Conservation (phyloP, 2,329 filamentous ascomycete species). For the Alternaria rosae region DNA sequence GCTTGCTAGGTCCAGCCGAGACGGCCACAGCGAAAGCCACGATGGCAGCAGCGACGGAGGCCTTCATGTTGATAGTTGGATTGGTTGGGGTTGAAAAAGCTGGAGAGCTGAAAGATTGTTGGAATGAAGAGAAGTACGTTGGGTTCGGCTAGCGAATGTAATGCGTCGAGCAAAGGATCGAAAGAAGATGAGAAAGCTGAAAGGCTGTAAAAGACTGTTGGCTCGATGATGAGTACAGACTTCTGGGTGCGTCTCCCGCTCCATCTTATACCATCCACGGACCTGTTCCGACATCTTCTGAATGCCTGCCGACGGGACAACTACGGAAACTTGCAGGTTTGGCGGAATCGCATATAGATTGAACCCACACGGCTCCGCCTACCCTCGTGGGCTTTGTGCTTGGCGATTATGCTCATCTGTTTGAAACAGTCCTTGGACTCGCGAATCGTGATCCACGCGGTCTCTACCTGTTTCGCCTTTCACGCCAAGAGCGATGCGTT, state of each 20-base stretch:
- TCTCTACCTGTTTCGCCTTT: constrained; percentile 7
- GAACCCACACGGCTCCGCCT: constrained; percentile 6
- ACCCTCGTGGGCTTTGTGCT: constrained; percentile 2
- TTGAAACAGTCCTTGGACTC: constrained; percentile 25
- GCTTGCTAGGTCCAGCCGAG: constrained; percentile 35
- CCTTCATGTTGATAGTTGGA: constrained; percentile 41
- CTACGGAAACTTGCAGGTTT: neutral
- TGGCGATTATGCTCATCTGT: constrained; percentile 21
- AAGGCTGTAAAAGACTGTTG: constrained; percentile 21
- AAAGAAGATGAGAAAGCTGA: constrained; percentile 13
- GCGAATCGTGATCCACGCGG: constrained; percentile 13
- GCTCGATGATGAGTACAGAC: constrained; percentile 26
- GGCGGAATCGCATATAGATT: constrained; percentile 11
- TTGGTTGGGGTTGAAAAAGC: constrained; percentile 13
- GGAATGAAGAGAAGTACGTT: constrained; percentile 20
- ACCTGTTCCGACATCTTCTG: neutral
- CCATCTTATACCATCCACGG: constrained; percentile 22
- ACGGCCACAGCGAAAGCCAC: constrained; percentile 37
- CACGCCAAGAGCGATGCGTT: constrained; percentile 9
- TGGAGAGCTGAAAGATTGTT: constrained; percentile 7
- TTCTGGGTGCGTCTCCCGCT: constrained; percentile 4
- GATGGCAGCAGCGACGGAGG: constrained; percentile 34
- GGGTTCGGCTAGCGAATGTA: constrained; percentile 26
- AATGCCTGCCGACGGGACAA: neutral
- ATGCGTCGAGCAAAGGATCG: constrained; percentile 31